These are phyloP conservation scores for Byssoonygena ceratinophila DNA, from an alignment of 2,329 filamentous ascomycete species.

Conservation along the genomic window DNA sequence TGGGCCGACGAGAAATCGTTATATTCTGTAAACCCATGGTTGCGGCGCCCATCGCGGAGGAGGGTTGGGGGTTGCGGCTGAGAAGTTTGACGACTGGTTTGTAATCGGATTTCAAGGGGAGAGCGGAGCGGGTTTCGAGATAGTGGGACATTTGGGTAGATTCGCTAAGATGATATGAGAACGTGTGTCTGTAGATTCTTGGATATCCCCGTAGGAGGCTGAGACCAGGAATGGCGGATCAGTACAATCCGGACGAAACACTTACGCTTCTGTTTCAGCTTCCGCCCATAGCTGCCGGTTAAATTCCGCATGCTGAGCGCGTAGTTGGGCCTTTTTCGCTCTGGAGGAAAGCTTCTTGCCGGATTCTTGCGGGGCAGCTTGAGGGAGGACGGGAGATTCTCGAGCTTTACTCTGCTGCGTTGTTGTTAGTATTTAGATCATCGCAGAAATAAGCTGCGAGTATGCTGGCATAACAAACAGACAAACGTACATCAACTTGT, in stretches of 20 bases:
- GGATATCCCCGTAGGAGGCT: not conserved
- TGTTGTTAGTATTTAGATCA: not conserved
- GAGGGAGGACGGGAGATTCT: slow-evolving; percentile 18
- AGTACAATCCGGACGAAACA: not conserved
- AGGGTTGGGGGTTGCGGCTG: slow-evolving; percentile 60
- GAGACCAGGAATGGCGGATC: no score
- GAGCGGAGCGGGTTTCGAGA: slow-evolving; percentile 52
- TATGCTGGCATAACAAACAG: not conserved
- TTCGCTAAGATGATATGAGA: slow-evolving; percentile 45
- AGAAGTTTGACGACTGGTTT: slow-evolving; percentile 76
- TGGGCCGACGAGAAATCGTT: slow-evolving; percentile 26
- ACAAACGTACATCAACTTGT: slow-evolving; percentile 54
- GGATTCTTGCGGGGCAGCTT: slow-evolving; percentile 17
- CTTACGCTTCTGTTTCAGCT: slow-evolving; percentile 81
- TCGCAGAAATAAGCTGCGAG: not conserved
- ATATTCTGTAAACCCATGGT: slow-evolving; percentile 38
- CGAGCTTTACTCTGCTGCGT: slow-evolving; percentile 29
- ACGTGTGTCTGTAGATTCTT: not conserved
- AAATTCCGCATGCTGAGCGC: slow-evolving; percentile 68
- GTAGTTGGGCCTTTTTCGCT: slow-evolving; percentile 63
- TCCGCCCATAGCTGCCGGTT: slow-evolving; percentile 84
- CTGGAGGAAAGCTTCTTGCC: slow-evolving; percentile 41
- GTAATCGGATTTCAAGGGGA: slow-evolving; percentile 60
- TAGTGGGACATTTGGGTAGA: slow-evolving; percentile 64
- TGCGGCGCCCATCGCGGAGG: slow-evolving; percentile 37